phyloP scores from a whole-genome alignment of 2,329 filamentous ascomycete genomes.

The Penicillium psychrosexuale region DNA sequence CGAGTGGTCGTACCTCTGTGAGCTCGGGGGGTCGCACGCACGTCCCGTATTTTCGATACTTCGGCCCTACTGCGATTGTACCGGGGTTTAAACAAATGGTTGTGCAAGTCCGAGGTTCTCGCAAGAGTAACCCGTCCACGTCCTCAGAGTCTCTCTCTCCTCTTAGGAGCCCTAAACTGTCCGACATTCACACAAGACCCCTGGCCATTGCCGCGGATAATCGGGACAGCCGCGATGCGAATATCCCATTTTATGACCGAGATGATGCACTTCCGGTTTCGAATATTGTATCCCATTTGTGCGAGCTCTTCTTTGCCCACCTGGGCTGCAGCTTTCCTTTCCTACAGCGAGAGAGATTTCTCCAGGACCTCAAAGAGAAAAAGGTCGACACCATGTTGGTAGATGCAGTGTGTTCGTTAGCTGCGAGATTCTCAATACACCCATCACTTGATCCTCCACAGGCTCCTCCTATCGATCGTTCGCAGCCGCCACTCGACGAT shows the following conservation, averaged over 20 bases:
- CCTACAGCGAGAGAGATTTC: slow-evolving; percentile 67
- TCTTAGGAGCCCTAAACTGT: slow-evolving; percentile 33
- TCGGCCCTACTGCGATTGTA: slow-evolving; percentile 85
- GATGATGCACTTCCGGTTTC: slow-evolving; percentile 69
- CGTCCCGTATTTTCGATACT: slow-evolving; percentile 87
- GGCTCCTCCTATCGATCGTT: slow-evolving; percentile 51
- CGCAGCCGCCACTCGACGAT: slow-evolving; percentile 30
- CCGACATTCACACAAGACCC: slow-evolving; percentile 20
- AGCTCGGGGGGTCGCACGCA: slow-evolving; percentile 39
- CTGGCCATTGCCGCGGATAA: slow-evolving; percentile 22
- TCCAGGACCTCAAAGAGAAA: slow-evolving; percentile 75
- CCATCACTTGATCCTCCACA: slow-evolving; percentile 49
- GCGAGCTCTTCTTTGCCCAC: slow-evolving; percentile 76
- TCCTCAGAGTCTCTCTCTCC: slow-evolving; percentile 41
- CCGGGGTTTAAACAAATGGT: slow-evolving; percentile 91
- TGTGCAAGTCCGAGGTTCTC: slow-evolving; percentile 56
- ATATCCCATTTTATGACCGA: slow-evolving; percentile 70
- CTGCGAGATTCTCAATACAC: slow-evolving; percentile 72
- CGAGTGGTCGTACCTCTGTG: slow-evolving; percentile 41
- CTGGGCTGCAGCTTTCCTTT: slow-evolving; percentile 86
- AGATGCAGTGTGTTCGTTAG: slow-evolving; percentile 78
- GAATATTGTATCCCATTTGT: slow-evolving; percentile 70
- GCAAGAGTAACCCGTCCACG: slow-evolving; percentile 40
- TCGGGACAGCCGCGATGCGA: slow-evolving; percentile 34
- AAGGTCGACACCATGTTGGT: slow-evolving; percentile 79